Evolutionary conservation across 441 rosid species (phyloP).

Genomic region (Rhodomyrtus psidioides): DNA sequence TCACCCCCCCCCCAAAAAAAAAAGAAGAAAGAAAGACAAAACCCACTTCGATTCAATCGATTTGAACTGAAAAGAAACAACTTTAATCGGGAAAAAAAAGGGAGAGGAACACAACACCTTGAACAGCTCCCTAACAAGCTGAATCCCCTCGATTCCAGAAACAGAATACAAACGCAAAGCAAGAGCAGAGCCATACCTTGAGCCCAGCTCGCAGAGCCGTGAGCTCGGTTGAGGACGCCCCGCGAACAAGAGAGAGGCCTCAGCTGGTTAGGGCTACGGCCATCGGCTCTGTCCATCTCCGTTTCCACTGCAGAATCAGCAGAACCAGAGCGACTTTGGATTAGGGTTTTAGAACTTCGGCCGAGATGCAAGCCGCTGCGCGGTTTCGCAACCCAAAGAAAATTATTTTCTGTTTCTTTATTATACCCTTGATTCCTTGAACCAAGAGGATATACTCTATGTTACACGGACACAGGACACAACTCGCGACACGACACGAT

Average conservation of each 20-base stretch:
- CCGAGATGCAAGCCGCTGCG: too few species aligned
- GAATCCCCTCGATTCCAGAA: neutral
- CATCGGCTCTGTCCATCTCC: slow-evolving; percentile 71
- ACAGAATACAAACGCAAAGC: neutral
- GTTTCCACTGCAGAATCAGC: slow-evolving; percentile 6
- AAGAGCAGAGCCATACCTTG: slow-evolving; percentile 43
- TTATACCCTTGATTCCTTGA: too few species aligned
- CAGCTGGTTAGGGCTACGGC: slow-evolving; percentile 60
- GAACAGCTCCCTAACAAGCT: neutral
- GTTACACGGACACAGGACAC: too few species aligned
- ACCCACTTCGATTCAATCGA: neutral
- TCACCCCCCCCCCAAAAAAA: neutral
- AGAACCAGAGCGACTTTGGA: neutral
- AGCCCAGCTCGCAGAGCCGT: slow-evolving; percentile 95
- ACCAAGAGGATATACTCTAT: too few species aligned
- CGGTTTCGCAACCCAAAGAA: too few species aligned
- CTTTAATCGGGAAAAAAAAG: neutral
- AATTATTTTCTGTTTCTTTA: too few species aligned
- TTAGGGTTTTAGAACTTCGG: neutral
- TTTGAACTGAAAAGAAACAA: neutral
- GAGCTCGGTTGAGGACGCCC: slow-evolving; percentile 77
- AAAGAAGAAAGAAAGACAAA: neutral
- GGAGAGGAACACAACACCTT: neutral
- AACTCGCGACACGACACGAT: too few species aligned
- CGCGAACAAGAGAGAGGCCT: slow-evolving; percentile 77